Conservation (phyloP, 2,329 filamentous ascomycete species). For the Arthrobotrys sphaeroides region DNA sequence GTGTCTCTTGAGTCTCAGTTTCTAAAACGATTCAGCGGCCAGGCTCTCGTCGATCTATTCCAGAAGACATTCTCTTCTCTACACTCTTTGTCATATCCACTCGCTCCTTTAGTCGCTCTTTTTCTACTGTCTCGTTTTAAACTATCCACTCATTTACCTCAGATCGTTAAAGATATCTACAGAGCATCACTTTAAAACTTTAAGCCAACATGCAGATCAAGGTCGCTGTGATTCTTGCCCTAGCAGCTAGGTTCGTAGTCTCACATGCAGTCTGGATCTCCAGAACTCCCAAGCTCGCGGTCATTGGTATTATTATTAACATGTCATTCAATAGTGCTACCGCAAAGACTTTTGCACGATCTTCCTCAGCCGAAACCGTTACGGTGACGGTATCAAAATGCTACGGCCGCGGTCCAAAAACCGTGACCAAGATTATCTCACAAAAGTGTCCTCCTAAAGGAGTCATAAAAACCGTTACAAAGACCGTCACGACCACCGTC, state of each 20-base stretch:
- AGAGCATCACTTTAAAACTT: too few relatives aligned
- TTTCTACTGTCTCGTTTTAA: not conserved
- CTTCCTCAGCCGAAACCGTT: not conserved
- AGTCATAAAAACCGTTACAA: not conserved
- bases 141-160: too few relatives aligned
- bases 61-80: not conserved
- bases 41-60: too few relatives aligned
- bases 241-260: not conserved
- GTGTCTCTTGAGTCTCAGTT: too few relatives aligned
- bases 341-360: not conserved
- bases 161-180: too few relatives aligned
- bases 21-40: too few relatives aligned
- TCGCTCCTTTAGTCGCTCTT: too few relatives aligned
- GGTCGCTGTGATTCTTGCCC: not conserved
- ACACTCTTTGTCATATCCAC: not conserved
- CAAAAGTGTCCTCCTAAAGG: not conserved
- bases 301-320: too few relatives aligned
- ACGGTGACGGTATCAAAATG: not conserved
- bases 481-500: not conserved
- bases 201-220: not conserved
- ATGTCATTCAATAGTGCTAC: not conserved
- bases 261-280: too few relatives aligned
- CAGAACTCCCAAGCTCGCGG: too few relatives aligned
- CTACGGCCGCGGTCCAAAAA: not conserved
- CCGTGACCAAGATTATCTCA: not conserved